Conservation (phyloP, 306 rosid genomes). For the Ammopiptanthus mongolicus region DNA sequence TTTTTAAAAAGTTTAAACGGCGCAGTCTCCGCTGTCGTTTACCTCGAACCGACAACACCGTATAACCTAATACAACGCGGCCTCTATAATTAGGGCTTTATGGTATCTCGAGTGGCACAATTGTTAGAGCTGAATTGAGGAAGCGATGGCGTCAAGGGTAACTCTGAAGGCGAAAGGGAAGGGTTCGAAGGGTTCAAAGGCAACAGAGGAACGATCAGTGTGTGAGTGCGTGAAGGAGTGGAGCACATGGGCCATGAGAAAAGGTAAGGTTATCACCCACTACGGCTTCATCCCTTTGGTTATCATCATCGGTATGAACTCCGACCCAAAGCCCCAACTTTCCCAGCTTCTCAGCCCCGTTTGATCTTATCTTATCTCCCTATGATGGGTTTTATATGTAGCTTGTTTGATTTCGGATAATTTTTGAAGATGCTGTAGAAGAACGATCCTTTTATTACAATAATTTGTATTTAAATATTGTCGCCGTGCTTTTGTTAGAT, state of each 20-base stretch:
- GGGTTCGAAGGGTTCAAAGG: conserved; percentile 51
- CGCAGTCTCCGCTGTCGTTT: neutral
- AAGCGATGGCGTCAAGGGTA: conserved; percentile 64
- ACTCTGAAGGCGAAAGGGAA: conserved; percentile 75
- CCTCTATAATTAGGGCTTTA: conserved; percentile 37
- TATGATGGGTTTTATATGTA: neutral
- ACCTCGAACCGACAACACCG: neutral
- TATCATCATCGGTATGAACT: conserved; percentile 91
- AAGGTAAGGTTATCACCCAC: conserved; percentile 78
- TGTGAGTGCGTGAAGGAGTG: conserved; percentile 60
- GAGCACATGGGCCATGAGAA: conserved; percentile 73
- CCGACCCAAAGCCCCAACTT: conserved; percentile 83
- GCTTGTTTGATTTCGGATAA: neutral
- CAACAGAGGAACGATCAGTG: conserved; percentile 37
- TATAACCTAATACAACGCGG: neutral
- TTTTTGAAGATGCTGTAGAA: neutral
- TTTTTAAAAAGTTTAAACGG: neutral
- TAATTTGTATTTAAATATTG: neutral
- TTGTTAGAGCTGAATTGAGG: neutral
- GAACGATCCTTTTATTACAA: neutral
- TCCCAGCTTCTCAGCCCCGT: conserved; percentile 96
- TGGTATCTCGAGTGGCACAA: neutral
- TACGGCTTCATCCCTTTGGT: conserved; percentile 91
- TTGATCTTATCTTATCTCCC: conserved; percentile 25
- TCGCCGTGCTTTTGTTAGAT: neutral